Percentiles rank a stretch among this genome's conserved stretches.
These are phyloP conservation scores for Allantophomopsis lycopodina DNA, from an alignment of 2,329 filamentous ascomycete genomes.

Conservation along the genomic window DNA sequence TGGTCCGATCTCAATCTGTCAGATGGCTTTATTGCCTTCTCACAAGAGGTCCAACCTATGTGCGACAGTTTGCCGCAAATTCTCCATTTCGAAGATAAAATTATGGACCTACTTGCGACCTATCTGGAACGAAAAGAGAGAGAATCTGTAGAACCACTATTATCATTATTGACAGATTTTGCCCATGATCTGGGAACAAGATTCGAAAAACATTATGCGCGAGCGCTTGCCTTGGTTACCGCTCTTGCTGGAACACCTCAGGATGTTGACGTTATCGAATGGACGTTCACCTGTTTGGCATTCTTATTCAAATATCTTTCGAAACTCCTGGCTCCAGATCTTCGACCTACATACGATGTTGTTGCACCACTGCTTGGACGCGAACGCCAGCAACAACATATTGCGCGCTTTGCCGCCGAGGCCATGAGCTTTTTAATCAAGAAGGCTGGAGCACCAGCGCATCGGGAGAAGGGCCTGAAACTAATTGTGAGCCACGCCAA, in stretches of 20 bases:
- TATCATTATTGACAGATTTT: conserved; percentile 82
- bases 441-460: conserved; percentile 69
- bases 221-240: conserved; percentile 61
- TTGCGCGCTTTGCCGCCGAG: conserved; percentile 86
- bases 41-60: conserved; percentile 58
- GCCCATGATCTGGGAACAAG: conserved; percentile 81
- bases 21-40: conserved; percentile 65
- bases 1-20: conserved; percentile 91
- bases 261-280: conserved; percentile 85
- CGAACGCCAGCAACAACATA: conserved; percentile 68
- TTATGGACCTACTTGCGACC: conserved; percentile 63
- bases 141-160: conserved; percentile 69
- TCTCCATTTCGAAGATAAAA: conserved; percentile 75
- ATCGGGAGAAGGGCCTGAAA: conserved; percentile 59
- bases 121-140: conserved; percentile 69
- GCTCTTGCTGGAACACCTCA: conserved; percentile 65
- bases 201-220: conserved; percentile 81
- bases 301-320: conserved; percentile 98
- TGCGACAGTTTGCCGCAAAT: conserved; percentile 88
- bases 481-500: conserved; percentile 61
- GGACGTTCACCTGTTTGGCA: conserved; percentile 87
- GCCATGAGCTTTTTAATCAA: conserved; percentile 87
- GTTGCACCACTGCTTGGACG: conserved; percentile 78
- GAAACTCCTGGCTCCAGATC: conserved; percentile 69
- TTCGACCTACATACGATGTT: conserved; percentile 72